Percentiles rank a stretch among this genome's conserved stretches.
phyloP scores from a whole-genome alignment of 2,329 filamentous ascomycete genomes.

The Xylaria sp. region DNA sequence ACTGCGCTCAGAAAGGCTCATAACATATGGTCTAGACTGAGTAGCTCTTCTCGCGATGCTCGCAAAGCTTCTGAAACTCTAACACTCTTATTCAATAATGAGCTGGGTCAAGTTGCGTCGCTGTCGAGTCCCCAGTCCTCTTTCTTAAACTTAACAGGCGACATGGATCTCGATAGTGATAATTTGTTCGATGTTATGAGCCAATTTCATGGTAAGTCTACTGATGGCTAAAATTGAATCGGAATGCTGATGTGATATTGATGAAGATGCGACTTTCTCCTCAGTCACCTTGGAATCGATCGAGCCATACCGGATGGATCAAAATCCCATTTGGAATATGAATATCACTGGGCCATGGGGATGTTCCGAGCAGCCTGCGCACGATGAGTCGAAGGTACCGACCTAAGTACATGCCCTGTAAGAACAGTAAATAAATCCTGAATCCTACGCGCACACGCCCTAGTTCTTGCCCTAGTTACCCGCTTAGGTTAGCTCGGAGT shows the following conservation, averaged over 20 bases:
- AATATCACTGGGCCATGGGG: slow-evolving; percentile 11
- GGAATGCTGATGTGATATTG: not conserved
- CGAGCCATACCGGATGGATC: not conserved
- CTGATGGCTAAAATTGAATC: not conserved
- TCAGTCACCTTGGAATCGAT: not conserved
- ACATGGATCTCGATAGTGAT: slow-evolving; percentile 4
- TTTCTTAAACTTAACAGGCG: not conserved
- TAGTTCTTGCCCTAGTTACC: no score
- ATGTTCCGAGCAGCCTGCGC: not conserved
- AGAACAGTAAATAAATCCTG: not conserved
- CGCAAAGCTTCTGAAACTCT: slow-evolving; percentile 9
- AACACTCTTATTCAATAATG: slow-evolving; percentile 7
- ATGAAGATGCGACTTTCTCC: not conserved
- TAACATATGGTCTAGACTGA: slow-evolving; percentile 4
- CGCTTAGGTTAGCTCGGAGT: not conserved
- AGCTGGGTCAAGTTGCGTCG: not conserved
- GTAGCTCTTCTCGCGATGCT: slow-evolving; percentile 14
- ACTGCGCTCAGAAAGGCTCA: slow-evolving; percentile 3
- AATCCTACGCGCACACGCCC: not conserved
- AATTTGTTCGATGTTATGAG: slow-evolving; percentile 2
- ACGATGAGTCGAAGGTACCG: not conserved
- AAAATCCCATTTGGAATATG: slow-evolving; percentile 4
- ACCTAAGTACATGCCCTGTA: not conserved
- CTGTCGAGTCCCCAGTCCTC: not conserved
- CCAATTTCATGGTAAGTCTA: slow-evolving; percentile 2